Evolutionary conservation across 768 basidiomycete genomes (phyloP), one percentile per base, ranked within the genome.

Genomic region (Lactarius pseudohatsudake): DNA sequence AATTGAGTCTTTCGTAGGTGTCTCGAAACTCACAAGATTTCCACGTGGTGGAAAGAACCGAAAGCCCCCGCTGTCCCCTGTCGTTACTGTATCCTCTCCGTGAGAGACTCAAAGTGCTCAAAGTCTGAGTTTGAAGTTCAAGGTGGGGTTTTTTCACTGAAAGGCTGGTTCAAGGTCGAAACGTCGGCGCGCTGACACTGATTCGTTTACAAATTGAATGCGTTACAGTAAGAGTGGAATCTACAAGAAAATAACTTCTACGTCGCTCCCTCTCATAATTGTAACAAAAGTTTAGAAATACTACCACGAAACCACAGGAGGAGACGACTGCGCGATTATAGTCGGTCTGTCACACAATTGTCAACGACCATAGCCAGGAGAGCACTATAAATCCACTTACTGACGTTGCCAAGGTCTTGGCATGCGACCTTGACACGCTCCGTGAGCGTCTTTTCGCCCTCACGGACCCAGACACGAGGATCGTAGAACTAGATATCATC

Each of bases 401-500:
- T 11, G 3, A 66, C 68, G 59, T 86, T 93, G 71, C 90, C 92
- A 67, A 99, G 85, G 79, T 99, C 96, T 53, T 77, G 72, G 79
- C 94, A 95, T n/a, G 96, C 95, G 77, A 91, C 89, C 80, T 94
- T 92, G 80, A 97, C 93, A 75, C 96, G 93, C 69, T 77, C 84
- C 57, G 77, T 57, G 71, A 98, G 85, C 22, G 94, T 96, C 87
- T 96, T 95, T 83, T 98, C 95, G 71, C 96, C 96, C 80, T 97
- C 94, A 74, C 96, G 92, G 59, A 99, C 94, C 96, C 96, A 99
- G 66, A 96, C 89, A 82, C 96, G 92, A 59, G 95, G 96, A 78
- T 96, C 94, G 80, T 96, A 96, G 82, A 78, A 90, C 90, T 91
- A 69, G 28, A n/a, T n/a, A 50, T 61, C 45, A 16, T 22, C 55